phyloP scores from a whole-genome alignment of 129 eudicot species.

The Chrysanthemum makinoi region DNA sequence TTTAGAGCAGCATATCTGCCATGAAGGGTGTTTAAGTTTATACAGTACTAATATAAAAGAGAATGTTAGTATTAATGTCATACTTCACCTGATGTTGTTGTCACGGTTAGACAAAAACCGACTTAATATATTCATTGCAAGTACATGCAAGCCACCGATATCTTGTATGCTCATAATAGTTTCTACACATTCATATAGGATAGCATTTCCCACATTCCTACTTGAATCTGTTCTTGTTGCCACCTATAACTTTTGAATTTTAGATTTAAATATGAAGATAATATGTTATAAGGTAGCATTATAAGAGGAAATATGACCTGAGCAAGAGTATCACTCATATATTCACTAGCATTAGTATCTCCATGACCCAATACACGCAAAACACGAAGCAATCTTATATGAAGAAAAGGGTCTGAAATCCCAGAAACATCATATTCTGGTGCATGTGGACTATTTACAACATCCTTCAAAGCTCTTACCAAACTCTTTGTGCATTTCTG shows the following conservation, averaged over 20 bases:
- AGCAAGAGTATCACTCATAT: slow-evolving; percentile 97
- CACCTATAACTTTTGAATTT: slow-evolving; percentile 48
- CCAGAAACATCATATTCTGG: slow-evolving; percentile 92
- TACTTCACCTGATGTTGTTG: slow-evolving; percentile 77
- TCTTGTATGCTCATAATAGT: slow-evolving; percentile 94
- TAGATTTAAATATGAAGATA: too few species aligned
- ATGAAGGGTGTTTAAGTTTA: slow-evolving; percentile 9
- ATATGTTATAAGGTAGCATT: slow-evolving; percentile 40
- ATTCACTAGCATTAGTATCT: slow-evolving; percentile 93
- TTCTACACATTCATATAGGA: slow-evolving; percentile 96
- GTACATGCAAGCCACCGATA: slow-evolving; percentile 87
- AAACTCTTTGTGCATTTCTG: slow-evolving; percentile 85
- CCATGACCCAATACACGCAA: slow-evolving; percentile 84
- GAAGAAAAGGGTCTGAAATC: slow-evolving; percentile 93
- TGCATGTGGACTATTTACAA: slow-evolving; percentile 90
- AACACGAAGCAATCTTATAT: slow-evolving; percentile 77
- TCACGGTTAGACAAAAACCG: slow-evolving; percentile 96
- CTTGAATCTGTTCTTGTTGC: slow-evolving; percentile 97
- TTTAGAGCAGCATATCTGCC: slow-evolving; percentile 94
- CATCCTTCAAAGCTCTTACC: slow-evolving; percentile 85
- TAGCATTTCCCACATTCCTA: slow-evolving; percentile 96
- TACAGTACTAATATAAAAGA: neutral
- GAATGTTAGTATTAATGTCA: neutral
- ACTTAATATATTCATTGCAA: slow-evolving; percentile 95
- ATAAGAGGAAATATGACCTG: slow-evolving; percentile 55